Evolutionary conservation across 805 yeast genomes (phyloP), one percentile per base, ranked within the genome.

Genomic region (Pichia sporocuriosa): DNA sequence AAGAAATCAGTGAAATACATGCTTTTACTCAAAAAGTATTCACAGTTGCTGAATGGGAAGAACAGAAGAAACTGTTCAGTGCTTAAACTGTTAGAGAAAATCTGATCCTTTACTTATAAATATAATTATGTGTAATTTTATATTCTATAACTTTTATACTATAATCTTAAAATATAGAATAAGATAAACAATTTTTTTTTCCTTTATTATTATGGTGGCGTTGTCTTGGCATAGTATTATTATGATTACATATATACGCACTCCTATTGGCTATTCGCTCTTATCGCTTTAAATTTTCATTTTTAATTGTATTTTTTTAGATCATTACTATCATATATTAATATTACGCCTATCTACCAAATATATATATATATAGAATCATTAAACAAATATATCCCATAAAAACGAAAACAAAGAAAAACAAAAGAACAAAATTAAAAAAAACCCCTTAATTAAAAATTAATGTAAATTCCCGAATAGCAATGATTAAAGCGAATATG

Each of bases 21-120:
- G 97, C 99, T 0, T 93, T 94, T 61, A 87, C 96, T 0, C 97
- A 93, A 56, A 88, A 86, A 64, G 84, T 77, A 11, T 90, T 79
- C 57, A 89, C 97, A 0, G 78, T 81, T 1, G 84, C 75, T n/a
- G 98, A 90, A 61, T 90, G 96, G 96, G 71, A 70, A 26, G 56
- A 57, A 39, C 66, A 62, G 42, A 61, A 61, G 48, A 55, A 53
- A 39, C 28, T 57, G 38, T 60, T 40, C 36, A 40, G 26, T 13
- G n/a, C 39, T 4, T 48, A 17, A 21, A 9, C 6, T 10, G 12
- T 27, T 25, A 13, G 2, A n/a, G 15, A n/a, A 7, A 8, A 28
- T 16, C 16, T 16, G 7, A 8, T 10, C 4, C 11, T 21, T 1
- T 11, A 12, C 12, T 12, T 13, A 10, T 11, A 10, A 17, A 10